Evolutionary conservation across 208 protist genomes (phyloP).

Genomic region (Histomonas meleagridis): DNA sequence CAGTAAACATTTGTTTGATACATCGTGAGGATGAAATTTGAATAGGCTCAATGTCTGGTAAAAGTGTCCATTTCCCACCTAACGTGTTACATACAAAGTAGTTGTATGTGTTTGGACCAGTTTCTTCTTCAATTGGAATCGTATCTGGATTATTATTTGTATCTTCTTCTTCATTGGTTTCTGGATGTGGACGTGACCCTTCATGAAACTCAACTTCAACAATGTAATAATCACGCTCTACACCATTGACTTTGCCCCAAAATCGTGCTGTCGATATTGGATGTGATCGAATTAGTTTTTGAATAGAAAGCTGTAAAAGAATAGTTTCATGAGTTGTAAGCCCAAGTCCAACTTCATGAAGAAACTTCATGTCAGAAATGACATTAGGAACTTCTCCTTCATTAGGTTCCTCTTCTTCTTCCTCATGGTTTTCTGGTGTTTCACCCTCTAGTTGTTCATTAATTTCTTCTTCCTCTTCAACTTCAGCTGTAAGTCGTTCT

Average conservation of each 20-base stretch:
- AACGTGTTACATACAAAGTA: background rate
- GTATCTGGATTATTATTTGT: background rate
- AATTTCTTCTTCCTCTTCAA: background rate
- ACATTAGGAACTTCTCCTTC: conserved; percentile 29
- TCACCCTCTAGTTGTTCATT: background rate
- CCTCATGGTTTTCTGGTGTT: background rate
- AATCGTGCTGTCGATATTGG: background rate
- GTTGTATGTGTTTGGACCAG: conserved; percentile 20
- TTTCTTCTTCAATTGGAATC: background rate
- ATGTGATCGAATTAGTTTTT: conserved; percentile 1
- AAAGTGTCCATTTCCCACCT: background rate
- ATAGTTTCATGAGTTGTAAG: background rate
- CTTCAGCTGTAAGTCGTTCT: background rate
- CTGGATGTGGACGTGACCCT: background rate
- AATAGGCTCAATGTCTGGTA: background rate
- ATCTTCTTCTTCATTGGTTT: background rate
- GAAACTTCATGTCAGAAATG: background rate
- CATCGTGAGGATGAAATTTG: background rate
- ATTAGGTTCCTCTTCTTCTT: conserved; percentile 16
- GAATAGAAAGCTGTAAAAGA: conserved; percentile 28
- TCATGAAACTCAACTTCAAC: conserved; percentile 22
- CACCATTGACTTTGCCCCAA: conserved; percentile 11
- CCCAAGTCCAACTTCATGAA: conserved; percentile 10
- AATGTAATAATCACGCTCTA: background rate
- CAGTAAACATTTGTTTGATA: conserved; percentile 13